Base-by-base conservation (phyloP, 768 basidiomycete genomes). In the Thelephora aurantiotincta region DNA sequence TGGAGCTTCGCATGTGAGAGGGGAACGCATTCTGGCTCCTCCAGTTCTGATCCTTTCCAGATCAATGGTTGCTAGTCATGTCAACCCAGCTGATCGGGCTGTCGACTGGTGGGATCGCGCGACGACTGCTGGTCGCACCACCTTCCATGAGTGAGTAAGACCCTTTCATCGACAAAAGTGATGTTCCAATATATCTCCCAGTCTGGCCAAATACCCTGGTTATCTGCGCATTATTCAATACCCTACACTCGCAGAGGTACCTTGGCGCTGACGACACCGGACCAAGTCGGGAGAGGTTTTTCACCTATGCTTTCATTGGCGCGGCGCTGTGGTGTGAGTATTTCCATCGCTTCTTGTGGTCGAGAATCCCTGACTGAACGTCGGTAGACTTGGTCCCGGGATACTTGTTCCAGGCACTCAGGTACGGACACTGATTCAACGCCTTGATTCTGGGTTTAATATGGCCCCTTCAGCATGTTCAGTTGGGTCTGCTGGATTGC, bases 121-220 rank as follows among this genome's bases (percentile, higher is more conserved):
- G 65, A 41, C 57, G 65, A 48, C 64, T 64, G 56, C 58, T 67
- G 16, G 65, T 67, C 22, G 60, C 59, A 44, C 63, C 50, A 22
- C 58, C 55, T 14, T 62, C 59, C 22, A 61, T 61, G 60, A 61
- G 59, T 60, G 26, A 30, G 26, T 4, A 30, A 30, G 26, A 9
- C 26, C 26, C 9, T 30, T 30, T 30, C 4, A 30, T 30, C 26
- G 26, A 30, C 9, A 4, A 30, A 30, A 4, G 9, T 9, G 26
- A 30, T 4, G 9, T 30, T 4, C 26, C 9, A 9, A 38, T 35
- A 52, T 47, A 20, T 19, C 42, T 6, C 30, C 35, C 20, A 22
- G 80, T 86, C 38, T 86, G 83, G 83, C 83, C 83, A 1, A 71
- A 73, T 48, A 77, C 78, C 35, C 67, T 86, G 4, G 83, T 85